phyloP scores from a whole-genome alignment of 768 basidiomycete genomes.

The Agaricus sinodeliciosus region DNA sequence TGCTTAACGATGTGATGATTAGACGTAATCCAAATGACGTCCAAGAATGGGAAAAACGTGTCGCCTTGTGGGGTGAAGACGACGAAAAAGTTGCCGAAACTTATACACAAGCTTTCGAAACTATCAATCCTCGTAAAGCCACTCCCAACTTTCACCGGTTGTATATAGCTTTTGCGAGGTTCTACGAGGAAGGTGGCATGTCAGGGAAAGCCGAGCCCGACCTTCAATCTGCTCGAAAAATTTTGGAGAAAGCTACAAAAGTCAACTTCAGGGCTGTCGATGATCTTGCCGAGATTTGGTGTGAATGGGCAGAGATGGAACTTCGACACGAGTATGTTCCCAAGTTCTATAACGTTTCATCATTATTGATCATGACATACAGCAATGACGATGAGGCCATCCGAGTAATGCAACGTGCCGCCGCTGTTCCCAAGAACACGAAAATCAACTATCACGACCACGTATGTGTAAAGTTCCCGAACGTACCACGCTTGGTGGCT shows the following conservation, averaged over 20 bases:
- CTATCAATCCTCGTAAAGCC: constrained; percentile 82
- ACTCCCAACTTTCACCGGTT: constrained; percentile 86
- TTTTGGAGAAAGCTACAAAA: constrained; percentile 88
- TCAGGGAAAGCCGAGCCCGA: constrained; percentile 75
- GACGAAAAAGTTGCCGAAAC: constrained; percentile 95
- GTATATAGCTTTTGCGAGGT: constrained; percentile 94
- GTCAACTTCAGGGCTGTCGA: constrained; percentile 94
- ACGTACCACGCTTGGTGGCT: background rate
- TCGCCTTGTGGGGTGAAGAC: constrained; percentile 88
- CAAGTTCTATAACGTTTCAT: background rate
- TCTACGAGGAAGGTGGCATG: constrained; percentile 93
- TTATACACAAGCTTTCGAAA: constrained; percentile 84
- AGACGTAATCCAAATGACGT: constrained; percentile 96
- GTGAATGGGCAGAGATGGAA: constrained; percentile 99
- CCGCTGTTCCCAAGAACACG: constrained; percentile 82
- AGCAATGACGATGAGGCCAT: constrained; percentile 97
- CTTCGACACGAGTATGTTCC: constrained; percentile 82
- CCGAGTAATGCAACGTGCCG: constrained; percentile 94
- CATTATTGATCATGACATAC: background rate
- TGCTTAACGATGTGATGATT: constrained; percentile 92
- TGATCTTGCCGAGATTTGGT: constrained; percentile 97
- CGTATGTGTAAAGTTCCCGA: constrained; percentile 34
- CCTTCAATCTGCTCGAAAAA: constrained; percentile 81
- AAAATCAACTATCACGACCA: constrained; percentile 95
- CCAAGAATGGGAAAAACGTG: constrained; percentile 98